A percentile compares a stretch with the other conserved stretches of the same genome.
Evolutionary conservation across 345 rosid species (phyloP).

Genomic region (Moringa oleifera): DNA sequence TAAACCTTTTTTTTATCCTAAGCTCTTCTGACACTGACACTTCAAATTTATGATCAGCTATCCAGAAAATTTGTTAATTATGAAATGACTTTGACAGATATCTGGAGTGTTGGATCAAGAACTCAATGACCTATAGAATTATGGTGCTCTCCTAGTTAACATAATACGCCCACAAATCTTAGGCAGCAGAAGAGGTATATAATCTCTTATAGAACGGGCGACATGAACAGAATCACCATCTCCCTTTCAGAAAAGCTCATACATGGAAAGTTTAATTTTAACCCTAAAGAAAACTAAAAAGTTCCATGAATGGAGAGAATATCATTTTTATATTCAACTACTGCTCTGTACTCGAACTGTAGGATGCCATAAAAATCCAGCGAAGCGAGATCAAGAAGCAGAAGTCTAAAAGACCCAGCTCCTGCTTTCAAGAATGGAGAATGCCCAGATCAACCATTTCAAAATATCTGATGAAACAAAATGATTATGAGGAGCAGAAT

Average conservation of each 20-base stretch:
- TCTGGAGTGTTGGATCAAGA: slow-evolving; percentile 46
- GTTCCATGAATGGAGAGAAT: neutral
- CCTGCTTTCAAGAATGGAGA: slow-evolving; percentile 2
- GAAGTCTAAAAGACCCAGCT: slow-evolving; percentile 4
- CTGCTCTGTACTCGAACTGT: neutral
- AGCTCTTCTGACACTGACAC: slow-evolving; percentile 29
- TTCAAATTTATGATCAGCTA: slow-evolving; percentile 18
- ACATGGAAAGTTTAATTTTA: neutral
- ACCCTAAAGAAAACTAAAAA: slow-evolving; percentile 1
- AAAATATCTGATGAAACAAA: neutral
- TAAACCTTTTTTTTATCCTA: slow-evolving; percentile 12
- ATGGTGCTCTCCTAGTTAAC: slow-evolving; percentile 12
- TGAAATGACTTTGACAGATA: slow-evolving; percentile 29
- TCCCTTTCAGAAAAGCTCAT: no score
- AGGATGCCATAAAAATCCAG: neutral
- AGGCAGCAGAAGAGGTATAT: neutral
- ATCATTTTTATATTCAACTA: neutral
- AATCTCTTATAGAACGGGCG: neutral
- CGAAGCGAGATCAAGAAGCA: neutral
- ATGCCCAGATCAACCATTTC: slow-evolving; percentile 7
- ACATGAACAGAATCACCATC: neutral
- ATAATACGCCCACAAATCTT: slow-evolving; percentile 17
- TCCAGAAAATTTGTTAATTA: slow-evolving; percentile 16
- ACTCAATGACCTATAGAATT: slow-evolving; percentile 20
- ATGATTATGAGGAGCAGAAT: neutral